Base-by-base conservation (phyloP, 768 basidiomycete species). In the Suillus subluteus region DNA sequence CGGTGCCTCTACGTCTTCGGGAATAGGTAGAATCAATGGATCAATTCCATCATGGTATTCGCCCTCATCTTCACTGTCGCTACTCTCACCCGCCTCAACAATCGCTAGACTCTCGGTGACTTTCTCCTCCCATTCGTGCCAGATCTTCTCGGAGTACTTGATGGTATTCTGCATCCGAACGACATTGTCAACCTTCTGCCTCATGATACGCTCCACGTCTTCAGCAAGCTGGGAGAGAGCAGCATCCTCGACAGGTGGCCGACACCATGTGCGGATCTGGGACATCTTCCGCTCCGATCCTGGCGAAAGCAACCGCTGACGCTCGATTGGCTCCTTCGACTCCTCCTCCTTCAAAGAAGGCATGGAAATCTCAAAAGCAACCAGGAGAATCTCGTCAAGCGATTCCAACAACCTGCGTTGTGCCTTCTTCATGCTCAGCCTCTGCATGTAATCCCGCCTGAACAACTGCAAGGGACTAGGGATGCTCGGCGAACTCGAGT, bases 111-210 rank as follows among this genome's bases (percentile, higher is more conserved):
- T 85, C 71, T 87, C 85, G 67, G 88, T 91, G 16, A 98, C 91
- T 71, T 87, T 89, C 73, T 93, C 91, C 78, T 98, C 92, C 96
- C 97, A 99, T 79, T 99, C 98, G 72, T 91, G 91, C 82, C 97
- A 90, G 38, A 98, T 93, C 81, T 96, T 97, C 82, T 99, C 98
- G 48, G 95, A 90, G 78, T 99, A 99, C 63, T 94, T 85, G 71
- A 99, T 96, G 23, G 96, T 98, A 74, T 97, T 98, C 79, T 97
- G 94, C 89, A 99, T 89, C 46, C 98, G 89, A 68, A 95, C 92
- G 59, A 98, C 94, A 70, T 91, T 95, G 77, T 96, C 96, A 69
- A 96, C 87, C 83, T 99, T 99, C 79, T 94, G 91, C 40, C 94
- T 84, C 86, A 96, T 92, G 61, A 96, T 85, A 43, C 93, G 88